A percentile compares a stretch with the other conserved stretches of the same genome.
Conservation (phyloP, 1,284 basidiomycete species). For the Trichosporon inkin region DNA sequence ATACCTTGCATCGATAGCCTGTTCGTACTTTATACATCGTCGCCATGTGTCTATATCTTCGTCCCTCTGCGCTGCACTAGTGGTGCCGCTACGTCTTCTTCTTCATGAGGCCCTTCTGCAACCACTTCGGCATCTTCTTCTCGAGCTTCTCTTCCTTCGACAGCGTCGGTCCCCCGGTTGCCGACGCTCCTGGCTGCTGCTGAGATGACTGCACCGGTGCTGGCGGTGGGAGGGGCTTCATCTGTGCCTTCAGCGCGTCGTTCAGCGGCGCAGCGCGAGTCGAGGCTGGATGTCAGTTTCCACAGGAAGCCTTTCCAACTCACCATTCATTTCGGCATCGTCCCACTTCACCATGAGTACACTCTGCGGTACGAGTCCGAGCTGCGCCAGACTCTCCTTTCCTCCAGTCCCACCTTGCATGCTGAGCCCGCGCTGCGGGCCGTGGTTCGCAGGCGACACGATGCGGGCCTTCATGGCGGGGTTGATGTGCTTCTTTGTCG, state of each 20-base stretch:
- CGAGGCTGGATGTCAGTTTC: constrained; percentile 27
- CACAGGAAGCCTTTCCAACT: constrained; percentile 15
- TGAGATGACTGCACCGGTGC: constrained; percentile 15
- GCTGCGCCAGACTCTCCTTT: constrained; percentile 38
- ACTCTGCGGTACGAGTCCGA: constrained; percentile 49
- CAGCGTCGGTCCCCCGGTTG: constrained; percentile 25
- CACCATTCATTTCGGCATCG: constrained; percentile 47
- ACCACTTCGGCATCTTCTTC: constrained; percentile 21
- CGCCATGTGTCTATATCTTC: neutral
- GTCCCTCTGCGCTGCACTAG: neutral
- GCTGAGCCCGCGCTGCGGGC: constrained; percentile 30
- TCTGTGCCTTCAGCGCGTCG: constrained; percentile 35
- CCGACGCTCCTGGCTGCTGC: neutral
- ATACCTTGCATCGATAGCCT: constrained; percentile 24
- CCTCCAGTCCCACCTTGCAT: constrained; percentile 41
- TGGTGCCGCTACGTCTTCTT: constrained; percentile 26
- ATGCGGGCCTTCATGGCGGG: constrained; percentile 28
- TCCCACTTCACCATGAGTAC: constrained; percentile 45
- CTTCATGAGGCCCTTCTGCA: constrained; percentile 49
- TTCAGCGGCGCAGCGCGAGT: constrained; percentile 41
- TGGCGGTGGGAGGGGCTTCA: constrained; percentile 41
- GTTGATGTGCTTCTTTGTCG: constrained; percentile 23
- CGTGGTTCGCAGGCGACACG: constrained; percentile 39
- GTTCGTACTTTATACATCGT: neutral
- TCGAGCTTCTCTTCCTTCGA: constrained; percentile 33